Percentiles rank a stretch among this genome's conserved stretches.
Conservation (phyloP, 208 protist genomes). For the Leishmania braziliensis region DNA sequence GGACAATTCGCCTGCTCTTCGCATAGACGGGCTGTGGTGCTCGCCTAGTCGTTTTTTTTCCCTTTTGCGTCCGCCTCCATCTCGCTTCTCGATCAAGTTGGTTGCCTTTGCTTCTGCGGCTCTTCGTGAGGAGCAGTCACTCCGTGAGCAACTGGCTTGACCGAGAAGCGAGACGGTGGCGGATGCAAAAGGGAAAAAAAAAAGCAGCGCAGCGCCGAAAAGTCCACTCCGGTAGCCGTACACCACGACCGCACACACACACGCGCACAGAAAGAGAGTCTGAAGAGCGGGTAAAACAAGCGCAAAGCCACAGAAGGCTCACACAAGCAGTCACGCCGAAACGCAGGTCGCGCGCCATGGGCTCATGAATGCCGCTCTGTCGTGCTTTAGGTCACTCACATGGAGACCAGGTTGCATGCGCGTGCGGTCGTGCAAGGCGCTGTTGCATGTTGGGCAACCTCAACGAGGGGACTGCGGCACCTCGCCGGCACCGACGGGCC, state of each 20-base stretch:
- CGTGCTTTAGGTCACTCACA: not conserved
- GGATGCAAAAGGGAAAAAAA: not conserved
- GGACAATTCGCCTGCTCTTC: too few species aligned
- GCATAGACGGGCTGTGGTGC: not conserved
- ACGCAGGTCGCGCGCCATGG: not conserved
- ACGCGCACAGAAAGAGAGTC: not conserved
- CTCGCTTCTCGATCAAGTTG: not conserved
- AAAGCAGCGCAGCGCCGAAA: too few species aligned
- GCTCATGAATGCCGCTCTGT: not conserved
- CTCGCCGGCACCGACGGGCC: constrained; percentile 16
- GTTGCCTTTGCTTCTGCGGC: not conserved
- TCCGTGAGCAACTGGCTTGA: not conserved
- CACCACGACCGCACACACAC: not conserved
- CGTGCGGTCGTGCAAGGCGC: not conserved
- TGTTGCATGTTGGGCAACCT: not conserved
- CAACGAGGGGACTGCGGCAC: not conserved
- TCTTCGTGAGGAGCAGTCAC: not conserved
- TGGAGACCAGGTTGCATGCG: not conserved
- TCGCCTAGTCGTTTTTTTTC: not conserved
- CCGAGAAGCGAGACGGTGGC: not conserved
- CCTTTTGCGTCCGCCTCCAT: not conserved
- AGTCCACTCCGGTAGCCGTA: not conserved
- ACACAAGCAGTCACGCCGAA: not conserved
- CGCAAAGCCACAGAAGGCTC: not conserved
- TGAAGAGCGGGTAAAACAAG: not conserved